These are phyloP conservation scores for Fraxinus platypoda DNA, from an alignment of 305 asterid genomes.

Conservation along the genomic window DNA sequence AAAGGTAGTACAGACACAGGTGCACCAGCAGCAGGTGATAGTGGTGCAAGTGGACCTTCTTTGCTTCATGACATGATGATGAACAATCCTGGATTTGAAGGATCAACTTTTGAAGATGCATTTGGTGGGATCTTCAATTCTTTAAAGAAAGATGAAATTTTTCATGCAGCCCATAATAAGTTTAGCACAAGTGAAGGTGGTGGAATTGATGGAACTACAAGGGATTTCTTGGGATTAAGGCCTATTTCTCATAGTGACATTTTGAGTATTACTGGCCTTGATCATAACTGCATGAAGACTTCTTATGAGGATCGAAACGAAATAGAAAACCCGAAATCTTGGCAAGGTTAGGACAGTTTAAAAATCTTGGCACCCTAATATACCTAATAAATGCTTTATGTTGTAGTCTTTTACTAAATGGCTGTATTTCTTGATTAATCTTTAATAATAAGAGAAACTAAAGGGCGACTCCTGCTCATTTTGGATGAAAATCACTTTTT, in stretches of 20 bases:
- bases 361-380: slow-evolving; percentile 32
- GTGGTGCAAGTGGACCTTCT: slow-evolving; percentile 17
- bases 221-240: slow-evolving; percentile 71
- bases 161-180: slow-evolving; percentile 31
- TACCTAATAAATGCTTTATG: background rate
- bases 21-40: slow-evolving; percentile 26
- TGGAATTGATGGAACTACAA: slow-evolving; percentile 38
- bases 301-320: slow-evolving; percentile 23
- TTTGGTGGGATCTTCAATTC: slow-evolving; percentile 36
- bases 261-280: slow-evolving; percentile 41
- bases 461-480: background rate
- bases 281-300: slow-evolving; percentile 31
- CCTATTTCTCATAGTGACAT: slow-evolving; percentile 55
- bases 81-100: slow-evolving; percentile 34
- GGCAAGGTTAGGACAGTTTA: slow-evolving; percentile 49
- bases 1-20: slow-evolving; percentile 27
- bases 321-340: slow-evolving; percentile 29
- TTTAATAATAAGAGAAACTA: background rate
- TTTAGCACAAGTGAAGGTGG: slow-evolving; percentile 20
- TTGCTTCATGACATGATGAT: slow-evolving; percentile 44
- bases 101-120: slow-evolving; percentile 36
- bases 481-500: background rate
- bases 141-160: slow-evolving; percentile 27
- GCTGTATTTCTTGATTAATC: background rate
- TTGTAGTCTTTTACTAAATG: background rate